phyloP scores from a whole-genome alignment of 2,329 filamentous ascomycete genomes.

The Epicoccum nigrum region DNA sequence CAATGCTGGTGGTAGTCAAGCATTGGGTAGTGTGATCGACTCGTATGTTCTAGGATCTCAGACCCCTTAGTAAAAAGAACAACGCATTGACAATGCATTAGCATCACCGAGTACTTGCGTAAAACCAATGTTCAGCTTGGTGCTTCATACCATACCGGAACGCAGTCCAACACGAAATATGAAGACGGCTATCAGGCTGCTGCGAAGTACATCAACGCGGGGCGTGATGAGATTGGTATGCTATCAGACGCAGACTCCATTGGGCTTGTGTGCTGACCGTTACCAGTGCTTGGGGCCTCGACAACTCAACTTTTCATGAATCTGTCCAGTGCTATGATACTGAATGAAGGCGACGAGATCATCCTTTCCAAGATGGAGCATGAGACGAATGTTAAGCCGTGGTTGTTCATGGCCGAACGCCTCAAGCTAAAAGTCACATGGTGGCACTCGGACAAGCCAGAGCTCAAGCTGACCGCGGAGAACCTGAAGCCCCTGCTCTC shows the following conservation, averaged over 20 bases:
- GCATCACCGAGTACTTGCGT: conserved; percentile 69
- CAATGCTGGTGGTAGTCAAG: conserved; percentile 78
- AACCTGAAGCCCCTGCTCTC: conserved; percentile 66
- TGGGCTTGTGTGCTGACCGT: background rate
- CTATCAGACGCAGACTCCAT: too few relatives aligned
- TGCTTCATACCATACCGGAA: conserved; percentile 68
- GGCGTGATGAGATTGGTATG: conserved; percentile 68
- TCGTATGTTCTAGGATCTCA: conserved; percentile 55
- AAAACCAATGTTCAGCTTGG: conserved; percentile 77
- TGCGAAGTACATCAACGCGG: conserved; percentile 73
- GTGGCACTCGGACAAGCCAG: conserved; percentile 62
- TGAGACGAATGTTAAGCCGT: conserved; percentile 77
- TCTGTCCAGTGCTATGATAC: conserved; percentile 51
- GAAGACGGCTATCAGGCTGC: conserved; percentile 66
- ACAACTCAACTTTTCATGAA: conserved; percentile 80
- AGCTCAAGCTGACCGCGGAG: conserved; percentile 64
- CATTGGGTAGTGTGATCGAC: conserved; percentile 69
- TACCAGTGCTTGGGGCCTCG: conserved; percentile 69
- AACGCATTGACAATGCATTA: conserved; percentile 9
- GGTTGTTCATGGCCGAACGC: conserved; percentile 70
- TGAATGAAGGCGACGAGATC: conserved; percentile 63
- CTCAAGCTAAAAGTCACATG: conserved; percentile 69
- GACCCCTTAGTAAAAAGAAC: background rate
- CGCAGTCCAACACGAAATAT: conserved; percentile 66
- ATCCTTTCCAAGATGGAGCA: conserved; percentile 76